Conservation (phyloP, 495 filamentous ascomycete genomes). For the Penicillium turbatum region DNA sequence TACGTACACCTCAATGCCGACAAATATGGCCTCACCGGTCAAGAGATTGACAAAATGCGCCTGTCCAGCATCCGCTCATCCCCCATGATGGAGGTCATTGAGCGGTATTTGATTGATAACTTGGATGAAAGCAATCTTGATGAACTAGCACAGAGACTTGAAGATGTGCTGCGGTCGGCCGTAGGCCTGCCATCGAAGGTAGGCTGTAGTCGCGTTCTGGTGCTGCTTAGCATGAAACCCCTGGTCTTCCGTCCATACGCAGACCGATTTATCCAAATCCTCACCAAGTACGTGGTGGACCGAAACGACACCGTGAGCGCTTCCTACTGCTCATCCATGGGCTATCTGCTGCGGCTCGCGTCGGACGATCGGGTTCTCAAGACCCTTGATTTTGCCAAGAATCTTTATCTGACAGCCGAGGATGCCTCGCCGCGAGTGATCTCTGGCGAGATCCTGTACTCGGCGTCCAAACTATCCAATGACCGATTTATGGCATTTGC, state of each 20-base stretch:
- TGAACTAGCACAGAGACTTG: constrained; percentile 63
- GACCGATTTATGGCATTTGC: constrained; percentile 82
- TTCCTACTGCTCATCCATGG: constrained; percentile 78
- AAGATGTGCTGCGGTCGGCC: constrained; percentile 74
- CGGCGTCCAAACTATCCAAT: constrained; percentile 78
- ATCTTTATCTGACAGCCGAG: constrained; percentile 74
- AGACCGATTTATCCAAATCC: constrained; percentile 67
- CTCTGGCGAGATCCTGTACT: constrained; percentile 71
- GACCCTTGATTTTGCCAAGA: constrained; percentile 60
- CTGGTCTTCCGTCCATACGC: constrained; percentile 72
- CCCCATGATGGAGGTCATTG: constrained; percentile 92
- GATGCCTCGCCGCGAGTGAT: constrained; percentile 68
- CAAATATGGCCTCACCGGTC: constrained; percentile 77
- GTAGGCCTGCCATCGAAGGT: constrained; percentile 91
- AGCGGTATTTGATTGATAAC: constrained; percentile 76
- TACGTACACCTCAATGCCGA: constrained; percentile 86
- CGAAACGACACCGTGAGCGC: constrained; percentile 85
- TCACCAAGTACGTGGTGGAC: constrained; percentile 77
- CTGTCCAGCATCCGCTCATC: constrained; percentile 73
- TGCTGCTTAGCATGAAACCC: constrained; percentile 75
- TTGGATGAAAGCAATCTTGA: constrained; percentile 72
- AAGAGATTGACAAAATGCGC: constrained; percentile 80
- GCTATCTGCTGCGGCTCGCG: constrained; percentile 76
- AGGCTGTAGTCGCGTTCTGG: constrained; percentile 78
- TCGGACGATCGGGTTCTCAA: constrained; percentile 64